A percentile compares a stretch with the other conserved stretches of the same genome.
Conservation (phyloP, 2,329 filamentous ascomycete species). For the Huntiella decipiens region DNA sequence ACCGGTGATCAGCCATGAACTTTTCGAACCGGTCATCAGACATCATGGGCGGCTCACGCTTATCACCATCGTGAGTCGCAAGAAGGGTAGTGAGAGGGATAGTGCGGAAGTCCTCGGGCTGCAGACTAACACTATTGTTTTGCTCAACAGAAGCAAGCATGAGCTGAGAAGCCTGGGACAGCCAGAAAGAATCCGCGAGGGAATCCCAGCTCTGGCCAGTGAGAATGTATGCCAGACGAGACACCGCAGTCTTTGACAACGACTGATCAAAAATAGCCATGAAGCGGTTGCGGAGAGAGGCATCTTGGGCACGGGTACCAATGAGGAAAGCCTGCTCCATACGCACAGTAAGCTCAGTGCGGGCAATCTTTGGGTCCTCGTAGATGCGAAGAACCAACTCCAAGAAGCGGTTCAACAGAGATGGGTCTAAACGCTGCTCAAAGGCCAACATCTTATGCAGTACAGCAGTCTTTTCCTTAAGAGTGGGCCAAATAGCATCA, state of each 20-base stretch:
- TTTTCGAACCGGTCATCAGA: slow-evolving; percentile 65
- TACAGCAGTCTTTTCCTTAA: slow-evolving; percentile 97
- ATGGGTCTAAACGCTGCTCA: slow-evolving; percentile 64
- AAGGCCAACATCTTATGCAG: slow-evolving; percentile 98
- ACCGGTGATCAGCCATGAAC: slow-evolving; percentile 57
- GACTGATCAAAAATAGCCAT: slow-evolving; percentile 93
- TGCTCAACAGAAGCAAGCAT: slow-evolving; percentile 72
- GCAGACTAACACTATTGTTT: slow-evolving; percentile 56
- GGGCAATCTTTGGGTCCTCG: slow-evolving; percentile 86
- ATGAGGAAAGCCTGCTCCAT: slow-evolving; percentile 98
- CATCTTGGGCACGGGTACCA: slow-evolving; percentile 77
- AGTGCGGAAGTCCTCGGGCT: slow-evolving; percentile 67
- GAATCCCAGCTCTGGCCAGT: slow-evolving; percentile 94
- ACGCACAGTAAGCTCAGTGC: slow-evolving; percentile 86
- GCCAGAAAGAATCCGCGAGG: slow-evolving; percentile 85
- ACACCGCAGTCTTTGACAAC: slow-evolving; percentile 77
- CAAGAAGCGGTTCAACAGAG: slow-evolving; percentile 79
- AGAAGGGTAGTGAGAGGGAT: slow-evolving; percentile 57
- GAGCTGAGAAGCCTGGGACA: slow-evolving; percentile 84
- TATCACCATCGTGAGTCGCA: slow-evolving; percentile 49
- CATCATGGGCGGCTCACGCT: slow-evolving; percentile 44
- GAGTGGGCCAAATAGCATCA: slow-evolving; percentile 83
- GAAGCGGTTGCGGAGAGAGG: slow-evolving; percentile 93
- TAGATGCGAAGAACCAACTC: slow-evolving; percentile 96
- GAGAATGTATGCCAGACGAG: slow-evolving; percentile 74